A percentile compares a stretch with the other conserved stretches of the same genome.
Conservation (phyloP, 305 asterid genomes). For the Solanum hybrid region DNA sequence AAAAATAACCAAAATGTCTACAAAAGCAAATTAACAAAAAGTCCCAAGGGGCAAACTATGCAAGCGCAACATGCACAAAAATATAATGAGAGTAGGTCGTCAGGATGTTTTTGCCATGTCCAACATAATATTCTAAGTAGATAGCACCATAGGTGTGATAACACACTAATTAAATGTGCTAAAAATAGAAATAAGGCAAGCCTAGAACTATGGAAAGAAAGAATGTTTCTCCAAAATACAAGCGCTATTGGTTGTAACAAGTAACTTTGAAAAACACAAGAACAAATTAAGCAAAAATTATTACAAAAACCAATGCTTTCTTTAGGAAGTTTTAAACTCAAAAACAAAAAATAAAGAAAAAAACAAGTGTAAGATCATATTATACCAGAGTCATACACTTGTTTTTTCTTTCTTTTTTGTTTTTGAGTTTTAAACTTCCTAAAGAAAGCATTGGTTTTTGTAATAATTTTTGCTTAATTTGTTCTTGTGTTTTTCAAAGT, state of each 20-base stretch:
- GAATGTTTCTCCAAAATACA: not conserved
- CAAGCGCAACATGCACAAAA: too few species aligned
- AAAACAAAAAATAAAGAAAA: not conserved
- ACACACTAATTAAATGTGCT: not conserved
- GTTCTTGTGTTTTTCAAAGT: not conserved
- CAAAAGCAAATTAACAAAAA: too few species aligned
- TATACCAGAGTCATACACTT: not conserved
- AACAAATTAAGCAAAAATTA: not conserved
- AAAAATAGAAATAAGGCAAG: not conserved
- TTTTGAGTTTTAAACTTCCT: not conserved
- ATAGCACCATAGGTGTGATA: not conserved
- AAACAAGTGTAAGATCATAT: not conserved
- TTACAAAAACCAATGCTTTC: not conserved
- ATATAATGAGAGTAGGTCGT: too few species aligned
- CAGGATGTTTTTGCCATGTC: not conserved
- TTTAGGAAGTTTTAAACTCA: not conserved
- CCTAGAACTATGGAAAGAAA: not conserved
- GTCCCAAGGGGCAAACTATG: too few species aligned
- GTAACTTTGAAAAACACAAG: not conserved
- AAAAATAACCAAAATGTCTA: too few species aligned
- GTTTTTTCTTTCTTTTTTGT: not conserved
- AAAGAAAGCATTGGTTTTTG: not conserved
- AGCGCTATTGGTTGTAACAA: not conserved
- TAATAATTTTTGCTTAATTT: not conserved
- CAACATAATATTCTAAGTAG: not conserved